These are phyloP conservation scores for Candida argentea DNA, from an alignment of 805 yeast genomes.

Conservation along the genomic window DNA sequence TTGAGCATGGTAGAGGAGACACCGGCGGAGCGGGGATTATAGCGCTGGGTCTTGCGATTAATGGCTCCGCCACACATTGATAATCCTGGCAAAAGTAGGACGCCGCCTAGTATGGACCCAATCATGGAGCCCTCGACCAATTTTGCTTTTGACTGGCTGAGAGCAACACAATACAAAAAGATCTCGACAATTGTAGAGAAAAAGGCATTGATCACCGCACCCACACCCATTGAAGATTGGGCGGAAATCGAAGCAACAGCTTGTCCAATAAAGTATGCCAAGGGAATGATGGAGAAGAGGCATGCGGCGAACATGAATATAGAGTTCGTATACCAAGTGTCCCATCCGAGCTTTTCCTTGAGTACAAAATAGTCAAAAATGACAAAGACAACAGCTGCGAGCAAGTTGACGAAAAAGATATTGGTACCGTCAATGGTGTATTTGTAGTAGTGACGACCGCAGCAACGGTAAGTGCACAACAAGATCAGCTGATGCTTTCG, in stretches of 20 bases:
- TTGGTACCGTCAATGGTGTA: constrained; percentile 95
- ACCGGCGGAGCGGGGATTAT: constrained; percentile 94
- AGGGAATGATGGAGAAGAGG: constrained; percentile 76
- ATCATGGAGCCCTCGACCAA: constrained; percentile 94
- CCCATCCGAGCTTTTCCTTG: constrained; percentile 31
- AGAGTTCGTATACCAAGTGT: constrained; percentile 45
- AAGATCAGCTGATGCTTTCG: constrained; percentile 51
- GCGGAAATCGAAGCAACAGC: constrained; percentile 99
- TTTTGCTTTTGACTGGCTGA: constrained; percentile 73
- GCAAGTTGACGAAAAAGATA: constrained; percentile 78
- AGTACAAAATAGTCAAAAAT: constrained; percentile 66
- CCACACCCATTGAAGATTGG: constrained; percentile 97
- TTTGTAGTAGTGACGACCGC: constrained; percentile 89
- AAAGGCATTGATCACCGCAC: constrained; percentile 96
- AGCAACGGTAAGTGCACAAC: constrained; percentile 84
- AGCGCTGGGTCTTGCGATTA: constrained; percentile 84
- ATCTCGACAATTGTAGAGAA: constrained; percentile 95
- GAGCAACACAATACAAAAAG: constrained; percentile 84
- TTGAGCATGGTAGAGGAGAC: constrained; percentile 93
- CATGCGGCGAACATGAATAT: constrained; percentile 64
- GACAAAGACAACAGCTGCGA: constrained; percentile 71
- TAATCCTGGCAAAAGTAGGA: constrained; percentile 80
- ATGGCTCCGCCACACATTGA: constrained; percentile 98
- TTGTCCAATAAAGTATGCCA: constrained; percentile 95
- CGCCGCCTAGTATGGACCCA: constrained; percentile 91